These are phyloP conservation scores for Periconia sp. DNA, from an alignment of 2,329 filamentous ascomycete genomes.

Conservation along the genomic window DNA sequence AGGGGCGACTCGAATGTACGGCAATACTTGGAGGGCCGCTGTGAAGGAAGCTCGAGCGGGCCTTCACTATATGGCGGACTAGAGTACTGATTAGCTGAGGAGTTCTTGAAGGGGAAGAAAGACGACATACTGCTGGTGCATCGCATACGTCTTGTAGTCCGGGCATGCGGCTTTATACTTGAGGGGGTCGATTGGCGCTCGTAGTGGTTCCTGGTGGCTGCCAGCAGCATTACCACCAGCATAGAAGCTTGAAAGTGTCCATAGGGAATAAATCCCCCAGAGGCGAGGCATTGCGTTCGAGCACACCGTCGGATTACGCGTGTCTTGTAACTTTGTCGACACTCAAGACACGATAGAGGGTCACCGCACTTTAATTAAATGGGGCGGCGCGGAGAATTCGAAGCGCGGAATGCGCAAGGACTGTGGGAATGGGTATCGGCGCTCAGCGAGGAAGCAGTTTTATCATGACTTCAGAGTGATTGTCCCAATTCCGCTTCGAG, in stretches of 20 bases:
- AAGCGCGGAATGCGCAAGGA: too few species aligned
- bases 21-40: conserved; percentile 80
- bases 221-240: conserved; percentile 15
- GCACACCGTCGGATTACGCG: too few species aligned
- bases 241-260: too few species aligned
- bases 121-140: conserved; percentile 63
- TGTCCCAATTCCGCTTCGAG: neutral
- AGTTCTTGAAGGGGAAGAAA: neutral
- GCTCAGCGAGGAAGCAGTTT: conserved; percentile 23
- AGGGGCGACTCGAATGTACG: conserved; percentile 86
- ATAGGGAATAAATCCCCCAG: conserved; percentile 17
- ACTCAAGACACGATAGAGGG: too few species aligned
- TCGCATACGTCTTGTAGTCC: conserved; percentile 68
- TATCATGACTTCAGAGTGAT: conserved; percentile 16
- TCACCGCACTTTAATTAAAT: too few species aligned
- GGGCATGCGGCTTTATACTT: conserved; percentile 62
- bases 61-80: conserved; percentile 83
- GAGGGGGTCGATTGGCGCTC: conserved; percentile 33
- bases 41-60: conserved; percentile 79
- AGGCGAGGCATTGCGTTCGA: too few species aligned
- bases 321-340: too few species aligned
- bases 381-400: too few species aligned
- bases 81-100: conserved; percentile 7
- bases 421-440: neutral
- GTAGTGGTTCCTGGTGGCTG: conserved; percentile 38